Evolutionary conservation across 129 eudicot species (phyloP).

Genomic region (Gnaphalium uliginosum): DNA sequence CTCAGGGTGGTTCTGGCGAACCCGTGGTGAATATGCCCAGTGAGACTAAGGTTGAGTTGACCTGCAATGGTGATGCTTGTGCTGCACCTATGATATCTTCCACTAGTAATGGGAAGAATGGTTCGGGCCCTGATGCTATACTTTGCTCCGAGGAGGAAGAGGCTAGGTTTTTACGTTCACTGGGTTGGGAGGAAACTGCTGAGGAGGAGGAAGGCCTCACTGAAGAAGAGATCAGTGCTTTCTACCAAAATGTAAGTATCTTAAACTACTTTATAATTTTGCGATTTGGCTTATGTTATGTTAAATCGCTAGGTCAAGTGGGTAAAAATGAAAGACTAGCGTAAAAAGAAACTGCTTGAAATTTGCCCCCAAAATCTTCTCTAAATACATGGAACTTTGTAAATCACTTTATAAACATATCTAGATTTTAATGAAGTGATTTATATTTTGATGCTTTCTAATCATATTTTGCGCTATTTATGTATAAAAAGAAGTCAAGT

Average conservation of each 20-base stretch:
- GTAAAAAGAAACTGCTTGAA: neutral
- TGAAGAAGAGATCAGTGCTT: constrained; percentile 88
- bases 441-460: no score
- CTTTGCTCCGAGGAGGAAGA: constrained; percentile 80
- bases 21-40: constrained; percentile 20
- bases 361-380: neutral
- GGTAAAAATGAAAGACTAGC: neutral
- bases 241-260: constrained; percentile 55
- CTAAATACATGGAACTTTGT: neutral
- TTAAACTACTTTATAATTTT: constrained; percentile 13
- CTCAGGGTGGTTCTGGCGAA: constrained; percentile 23
- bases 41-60: constrained; percentile 35
- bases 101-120: constrained; percentile 41
- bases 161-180: constrained; percentile 72
- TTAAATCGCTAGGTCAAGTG: neutral
- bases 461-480: neutral
- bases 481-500: neutral
- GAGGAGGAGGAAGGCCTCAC: constrained; percentile 91
- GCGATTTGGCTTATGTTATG: neutral
- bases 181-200: constrained; percentile 92
- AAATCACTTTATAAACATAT: no score
- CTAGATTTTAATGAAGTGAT: neutral
- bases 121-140: constrained; percentile 31
- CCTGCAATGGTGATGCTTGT: constrained; percentile 38
- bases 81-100: constrained; percentile 10